Base-by-base conservation (phyloP, 2,329 filamentous ascomycete species). In the Leptographium lundbergii region DNA sequence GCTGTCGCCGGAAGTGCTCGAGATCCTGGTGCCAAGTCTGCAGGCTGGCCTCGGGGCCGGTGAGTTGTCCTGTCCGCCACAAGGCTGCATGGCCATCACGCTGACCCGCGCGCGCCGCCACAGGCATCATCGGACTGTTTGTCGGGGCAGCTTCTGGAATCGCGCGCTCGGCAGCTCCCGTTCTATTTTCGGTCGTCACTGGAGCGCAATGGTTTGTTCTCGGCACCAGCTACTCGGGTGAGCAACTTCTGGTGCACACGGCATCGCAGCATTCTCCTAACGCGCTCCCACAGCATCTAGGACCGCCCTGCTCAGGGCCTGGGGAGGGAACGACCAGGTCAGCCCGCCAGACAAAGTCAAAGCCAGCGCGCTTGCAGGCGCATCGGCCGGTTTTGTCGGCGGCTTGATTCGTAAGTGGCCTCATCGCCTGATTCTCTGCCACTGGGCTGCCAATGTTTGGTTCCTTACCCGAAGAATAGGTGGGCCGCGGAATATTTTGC, bases 131-230 rank as follows among this genome's bases (percentile, higher is more conserved):
- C 54, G 88, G 88, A 36, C 69, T 86, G 29, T 69, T 88, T 34
- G 76, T 82, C 57, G 87, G 87, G 42, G 85, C 87, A 57, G 80
- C 86, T 56, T 79, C 81, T 42, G 91, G 89, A 32, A 86, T 95
- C 54, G 71, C 91, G 54, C 80, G 84, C 60, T 86, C 86, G 22
- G 78, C 76, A 25, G 81, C 80, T 17, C 85, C 88, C 4, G 78
- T 83, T 2, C 72, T 92, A 7, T 92, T 90, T 72, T 86, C 89
- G 0, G 65, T 86, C 14, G 79, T 85, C 45, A 85, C 86, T 25
- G 87, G 89, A 22, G 75, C 89, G 48, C 90, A 95, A 73, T 96
- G 89, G 82, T 89, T 89, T 71, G 79, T 82, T 50, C 78, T 95
- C 47, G 89, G 89, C 42, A 82, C 81, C 54, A 87, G 82, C 19